phyloP scores from a whole-genome alignment of 306 rosid species.

The Quercus berberidifolia region DNA sequence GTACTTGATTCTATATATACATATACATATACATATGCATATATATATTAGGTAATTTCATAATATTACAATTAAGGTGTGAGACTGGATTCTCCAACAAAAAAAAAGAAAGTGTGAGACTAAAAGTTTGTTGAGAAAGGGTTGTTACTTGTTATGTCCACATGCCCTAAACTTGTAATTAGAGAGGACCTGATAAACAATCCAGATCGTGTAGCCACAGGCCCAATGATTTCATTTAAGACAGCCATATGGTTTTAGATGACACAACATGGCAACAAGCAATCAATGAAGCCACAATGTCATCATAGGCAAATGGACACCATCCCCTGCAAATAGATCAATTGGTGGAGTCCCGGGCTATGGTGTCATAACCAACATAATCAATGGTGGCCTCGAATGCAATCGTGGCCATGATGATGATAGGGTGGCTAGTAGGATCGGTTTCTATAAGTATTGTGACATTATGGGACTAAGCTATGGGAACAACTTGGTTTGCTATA shows the following conservation, averaged over 20 bases:
- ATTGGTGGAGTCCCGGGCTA: constrained; percentile 38
- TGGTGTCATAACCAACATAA: constrained; percentile 49
- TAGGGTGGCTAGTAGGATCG: constrained; percentile 35
- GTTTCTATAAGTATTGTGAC: constrained; percentile 38
- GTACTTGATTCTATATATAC: too few relatives aligned
- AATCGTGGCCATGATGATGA: background rate
- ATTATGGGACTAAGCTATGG: constrained; percentile 14
- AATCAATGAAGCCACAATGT: constrained; percentile 52
- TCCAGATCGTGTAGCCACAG: constrained; percentile 50
- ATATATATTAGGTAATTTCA: too few relatives aligned
- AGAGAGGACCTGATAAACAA: constrained; percentile 41
- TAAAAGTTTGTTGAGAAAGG: background rate
- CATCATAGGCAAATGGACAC: constrained; percentile 37
- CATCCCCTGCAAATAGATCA: constrained; percentile 20
- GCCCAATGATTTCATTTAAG: constrained; percentile 45
- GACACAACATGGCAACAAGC: constrained; percentile 54
- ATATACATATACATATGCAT: too few relatives aligned
- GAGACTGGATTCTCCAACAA: too few relatives aligned
- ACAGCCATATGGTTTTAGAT: constrained; percentile 72
- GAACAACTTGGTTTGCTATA: constrained; percentile 28
- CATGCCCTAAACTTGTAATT: constrained; percentile 26
- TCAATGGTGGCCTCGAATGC: constrained; percentile 50
- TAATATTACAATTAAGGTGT: too few relatives aligned
- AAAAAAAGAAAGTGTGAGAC: too few relatives aligned
- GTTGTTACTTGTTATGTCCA: too few relatives aligned